phyloP scores from a whole-genome alignment of 1,284 basidiomycete species.

The Cryptococcus wingfieldii region DNA sequence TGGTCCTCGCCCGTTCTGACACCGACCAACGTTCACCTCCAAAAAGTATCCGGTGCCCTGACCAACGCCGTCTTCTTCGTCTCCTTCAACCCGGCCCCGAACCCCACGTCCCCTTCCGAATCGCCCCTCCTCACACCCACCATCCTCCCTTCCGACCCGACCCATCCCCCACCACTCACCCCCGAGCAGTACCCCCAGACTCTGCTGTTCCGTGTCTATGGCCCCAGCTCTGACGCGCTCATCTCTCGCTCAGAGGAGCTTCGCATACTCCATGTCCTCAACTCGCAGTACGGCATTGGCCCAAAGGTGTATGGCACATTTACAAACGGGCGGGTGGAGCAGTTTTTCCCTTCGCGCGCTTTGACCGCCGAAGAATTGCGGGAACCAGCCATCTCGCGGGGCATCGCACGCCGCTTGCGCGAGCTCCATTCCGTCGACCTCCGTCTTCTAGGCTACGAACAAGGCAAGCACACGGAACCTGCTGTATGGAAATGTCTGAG shows the following conservation, averaged over 20 bases:
- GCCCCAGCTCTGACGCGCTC: slow-evolving; percentile 73
- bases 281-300: slow-evolving; percentile 79
- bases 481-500: slow-evolving; percentile 60
- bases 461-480: slow-evolving; percentile 56
- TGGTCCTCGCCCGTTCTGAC: slow-evolving; percentile 48
- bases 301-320: slow-evolving; percentile 89
- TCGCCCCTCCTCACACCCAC: slow-evolving; percentile 47
- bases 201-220: slow-evolving; percentile 81
- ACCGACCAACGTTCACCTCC: slow-evolving; percentile 58
- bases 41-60: slow-evolving; percentile 81
- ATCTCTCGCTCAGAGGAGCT: slow-evolving; percentile 81
- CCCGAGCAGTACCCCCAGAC: slow-evolving; percentile 55
- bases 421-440: slow-evolving; percentile 89
- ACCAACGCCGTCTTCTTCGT: slow-evolving; percentile 96
- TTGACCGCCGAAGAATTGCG: slow-evolving; percentile 72
- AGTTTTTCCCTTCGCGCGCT: slow-evolving; percentile 83
- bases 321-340: slow-evolving; percentile 84
- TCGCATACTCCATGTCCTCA: slow-evolving; percentile 78
- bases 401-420: slow-evolving; percentile 85
- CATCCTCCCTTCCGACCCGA: slow-evolving; percentile 39
- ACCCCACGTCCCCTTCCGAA: slow-evolving; percentile 42
- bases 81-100: slow-evolving; percentile 51
- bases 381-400: slow-evolving; percentile 66
- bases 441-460: slow-evolving; percentile 55
- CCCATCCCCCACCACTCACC: slow-evolving; percentile 28